Percentiles rank a stretch among this genome's conserved stretches.
Evolutionary conservation across 208 protist genomes (phyloP).

Genomic region (Acanthamoeba castellanii): DNA sequence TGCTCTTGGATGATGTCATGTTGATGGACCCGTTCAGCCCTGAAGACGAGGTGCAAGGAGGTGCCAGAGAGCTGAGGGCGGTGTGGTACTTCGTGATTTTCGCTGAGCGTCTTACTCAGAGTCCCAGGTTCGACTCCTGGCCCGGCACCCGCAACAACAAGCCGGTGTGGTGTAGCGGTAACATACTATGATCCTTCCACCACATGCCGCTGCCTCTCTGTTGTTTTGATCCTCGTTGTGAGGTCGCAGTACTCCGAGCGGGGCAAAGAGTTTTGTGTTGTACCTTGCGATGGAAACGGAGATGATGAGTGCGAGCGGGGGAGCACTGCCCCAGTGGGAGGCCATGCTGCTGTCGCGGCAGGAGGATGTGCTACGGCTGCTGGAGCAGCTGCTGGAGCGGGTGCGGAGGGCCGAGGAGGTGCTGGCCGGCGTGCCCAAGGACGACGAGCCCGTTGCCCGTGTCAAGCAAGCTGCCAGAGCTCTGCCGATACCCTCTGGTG

Average conservation of each 20-base stretch:
- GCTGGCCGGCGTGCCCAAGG: background rate
- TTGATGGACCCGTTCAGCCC: background rate
- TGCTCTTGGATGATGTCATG: too few relatives aligned
- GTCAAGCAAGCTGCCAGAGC: background rate
- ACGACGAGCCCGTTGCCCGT: constrained; percentile 43
- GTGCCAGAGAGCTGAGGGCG: too few relatives aligned
- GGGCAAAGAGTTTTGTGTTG: background rate
- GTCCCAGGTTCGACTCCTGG: too few relatives aligned
- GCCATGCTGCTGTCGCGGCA: background rate
- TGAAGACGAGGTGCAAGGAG: background rate
- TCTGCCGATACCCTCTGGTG: constrained; percentile 11
- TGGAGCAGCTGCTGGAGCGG: background rate
- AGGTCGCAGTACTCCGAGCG: background rate
- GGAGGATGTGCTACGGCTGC: background rate
- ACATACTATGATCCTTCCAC: too few relatives aligned
- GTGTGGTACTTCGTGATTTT: background rate
- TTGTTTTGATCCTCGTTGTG: too few relatives aligned
- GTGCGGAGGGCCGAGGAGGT: background rate
- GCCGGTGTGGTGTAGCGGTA: too few relatives aligned
- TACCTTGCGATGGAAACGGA: background rate
- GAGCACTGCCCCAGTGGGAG: background rate
- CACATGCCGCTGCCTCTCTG: too few relatives aligned
- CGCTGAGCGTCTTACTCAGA: background rate
- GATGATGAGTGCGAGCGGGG: background rate
- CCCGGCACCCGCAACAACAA: too few relatives aligned